Percentiles rank a stretch among this genome's conserved stretches.
Evolutionary conservation across 129 eudicot species (phyloP).

Genomic region (sunflower (Helianthus annuus)): HanXRQr2.0-SUNRISE NC_035442.2:160196805-160197304

Average conservation of each 20-base stretch:
- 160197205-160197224: conserved; percentile 40
- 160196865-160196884: conserved; percentile 85
- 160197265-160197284: conserved; percentile 88
- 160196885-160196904: conserved; percentile 82
- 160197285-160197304: conserved; percentile 66
- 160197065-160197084: conserved; percentile 58
- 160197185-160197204: conserved; percentile 30
- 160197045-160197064: conserved; percentile 77
- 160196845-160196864: conserved; percentile 85
- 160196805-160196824: conserved; percentile 58
- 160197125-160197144: conserved; percentile 45
- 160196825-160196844: conserved; percentile 57
- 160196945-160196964: conserved; percentile 93
- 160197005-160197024: conserved; percentile 78
- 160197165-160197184: conserved; percentile 41
- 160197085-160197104: conserved; percentile 41
- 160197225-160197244: conserved; percentile 9
- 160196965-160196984: conserved; percentile 75
- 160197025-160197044: conserved; percentile 67
- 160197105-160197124: conserved; percentile 65
- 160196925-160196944: conserved; percentile 48
- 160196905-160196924: conserved; percentile 47
- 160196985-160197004: conserved; percentile 59
- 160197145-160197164: conserved; percentile 27
- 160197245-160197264: conserved; percentile 35